Evolutionary conservation across 257 asterid genomes (phyloP).

Genomic region (Fraxinus quadrangulata): DNA sequence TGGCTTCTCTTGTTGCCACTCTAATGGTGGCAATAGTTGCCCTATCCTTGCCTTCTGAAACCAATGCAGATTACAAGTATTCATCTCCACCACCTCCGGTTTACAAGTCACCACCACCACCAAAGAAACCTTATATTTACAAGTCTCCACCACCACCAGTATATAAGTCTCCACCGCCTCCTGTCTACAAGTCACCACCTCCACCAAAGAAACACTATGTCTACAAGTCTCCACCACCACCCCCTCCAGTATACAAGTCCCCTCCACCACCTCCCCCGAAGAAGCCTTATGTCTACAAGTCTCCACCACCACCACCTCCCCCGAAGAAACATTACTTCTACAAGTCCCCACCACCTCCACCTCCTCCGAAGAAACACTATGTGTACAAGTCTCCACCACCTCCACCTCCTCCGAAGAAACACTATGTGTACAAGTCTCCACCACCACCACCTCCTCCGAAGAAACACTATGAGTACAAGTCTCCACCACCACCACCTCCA

Average conservation of each 20-base stretch:
- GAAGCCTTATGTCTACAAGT: background rate
- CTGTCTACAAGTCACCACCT: conserved; percentile 29
- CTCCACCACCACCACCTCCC: conserved; percentile 26
- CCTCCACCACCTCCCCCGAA: conserved; percentile 21
- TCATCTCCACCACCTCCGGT: conserved; percentile 24
- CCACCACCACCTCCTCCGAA: background rate
- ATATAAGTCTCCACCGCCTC: conserved; percentile 28
- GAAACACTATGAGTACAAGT: conserved; percentile 11
- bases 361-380: background rate
- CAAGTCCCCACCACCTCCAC: conserved; percentile 13
- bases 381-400: conserved; percentile 21
- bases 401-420: background rate
- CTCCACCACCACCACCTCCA: conserved; percentile 9
- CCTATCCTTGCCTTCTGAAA: conserved; percentile 24
- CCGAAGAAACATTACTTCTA: background rate
- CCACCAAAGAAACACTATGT: conserved; percentile 12
- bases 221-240: conserved; percentile 18
- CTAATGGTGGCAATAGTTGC: conserved; percentile 36
- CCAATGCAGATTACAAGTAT: conserved; percentile 32
- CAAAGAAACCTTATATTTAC: background rate
- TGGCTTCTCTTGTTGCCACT: conserved; percentile 31
- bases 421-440: conserved; percentile 5
- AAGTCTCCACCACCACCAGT: conserved; percentile 22
- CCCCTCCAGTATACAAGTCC: conserved; percentile 17
- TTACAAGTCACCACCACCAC: conserved; percentile 19